Conservation (phyloP, 2,329 filamentous ascomycete species). For the Arthrinium puccinioides region DNA sequence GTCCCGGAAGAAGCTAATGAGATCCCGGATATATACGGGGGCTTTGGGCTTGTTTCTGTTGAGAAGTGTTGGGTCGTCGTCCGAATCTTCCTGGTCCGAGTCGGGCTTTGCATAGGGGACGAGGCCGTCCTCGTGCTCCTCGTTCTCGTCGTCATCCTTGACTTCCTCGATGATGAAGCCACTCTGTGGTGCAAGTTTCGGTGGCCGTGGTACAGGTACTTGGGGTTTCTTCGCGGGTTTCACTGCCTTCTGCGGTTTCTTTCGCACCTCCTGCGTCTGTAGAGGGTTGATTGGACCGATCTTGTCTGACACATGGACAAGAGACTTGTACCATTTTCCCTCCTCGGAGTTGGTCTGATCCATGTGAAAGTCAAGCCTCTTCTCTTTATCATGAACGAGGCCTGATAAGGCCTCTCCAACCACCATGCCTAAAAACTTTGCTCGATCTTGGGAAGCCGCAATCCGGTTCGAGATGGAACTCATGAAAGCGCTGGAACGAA, state of each 20-base stretch:
- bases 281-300: conserved; percentile 52
- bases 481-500: conserved; percentile 67
- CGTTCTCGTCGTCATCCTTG: conserved; percentile 42
- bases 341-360: conserved; percentile 71
- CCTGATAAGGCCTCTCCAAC: conserved; percentile 67
- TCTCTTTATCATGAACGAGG: conserved; percentile 60
- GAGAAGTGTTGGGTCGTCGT: conserved; percentile 85
- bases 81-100: conserved; percentile 83
- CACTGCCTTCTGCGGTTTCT: conserved; percentile 20
- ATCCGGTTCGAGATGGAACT: conserved; percentile 80
- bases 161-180: conserved; percentile 60
- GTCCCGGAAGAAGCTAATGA: conserved; percentile 72
- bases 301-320: conserved; percentile 57
- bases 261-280: conserved; percentile 11
- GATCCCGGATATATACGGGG: conserved; percentile 85
- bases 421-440: conserved; percentile 80
- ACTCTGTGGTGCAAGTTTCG: conserved; percentile 23
- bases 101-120: conserved; percentile 77
- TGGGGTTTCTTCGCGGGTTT: conserved; percentile 12
- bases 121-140: conserved; percentile 59
- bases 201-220: conserved; percentile 6
- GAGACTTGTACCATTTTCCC: conserved; percentile 63
- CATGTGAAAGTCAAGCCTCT: conserved; percentile 74
- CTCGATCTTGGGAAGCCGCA: conserved; percentile 63
- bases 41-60: conserved; percentile 74